A percentile compares a stretch with the other conserved stretches of the same genome.
phyloP scores from a whole-genome alignment of 345 rosid genomes.

The Dipteronia sinensis region DNA sequence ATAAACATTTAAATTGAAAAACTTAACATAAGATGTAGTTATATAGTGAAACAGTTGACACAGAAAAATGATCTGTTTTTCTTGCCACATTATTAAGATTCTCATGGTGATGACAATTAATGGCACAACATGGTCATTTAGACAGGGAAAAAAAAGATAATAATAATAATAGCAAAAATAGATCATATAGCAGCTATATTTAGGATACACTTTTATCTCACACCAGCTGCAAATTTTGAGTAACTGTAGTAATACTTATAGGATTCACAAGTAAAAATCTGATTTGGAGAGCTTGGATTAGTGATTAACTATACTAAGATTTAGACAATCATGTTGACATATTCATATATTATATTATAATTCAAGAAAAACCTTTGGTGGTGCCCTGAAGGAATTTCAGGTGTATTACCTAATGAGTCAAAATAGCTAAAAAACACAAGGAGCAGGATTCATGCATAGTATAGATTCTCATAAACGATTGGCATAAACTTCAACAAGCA shows the following conservation, averaged over 20 bases:
- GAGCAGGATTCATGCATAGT: not conserved
- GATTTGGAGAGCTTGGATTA: not conserved
- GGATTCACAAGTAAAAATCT: not conserved
- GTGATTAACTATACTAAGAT: not conserved
- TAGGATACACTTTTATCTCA: not conserved
- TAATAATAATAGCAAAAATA: not conserved
- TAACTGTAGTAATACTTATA: not conserved
- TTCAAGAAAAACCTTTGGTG: not conserved
- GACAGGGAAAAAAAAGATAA: not conserved
- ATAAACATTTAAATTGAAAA: not conserved
- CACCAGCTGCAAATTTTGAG: not conserved
- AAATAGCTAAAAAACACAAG: not conserved
- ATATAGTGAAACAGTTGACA: not conserved
- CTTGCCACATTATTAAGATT: not conserved
- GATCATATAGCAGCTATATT: not conserved
- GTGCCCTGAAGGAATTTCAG: not conserved
- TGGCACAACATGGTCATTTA: not conserved
- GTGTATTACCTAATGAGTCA: not conserved
- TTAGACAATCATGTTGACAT: not conserved
- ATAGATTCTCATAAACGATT: not conserved
- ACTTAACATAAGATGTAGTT: not conserved
- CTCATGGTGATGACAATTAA: not conserved
- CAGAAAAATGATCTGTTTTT: too few relatives aligned
- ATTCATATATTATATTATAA: not conserved
- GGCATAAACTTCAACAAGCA: not conserved